Evolutionary conservation across 2,329 filamentous ascomycete species (phyloP).

Genomic region (Colletotrichum brevisporum): DNA sequence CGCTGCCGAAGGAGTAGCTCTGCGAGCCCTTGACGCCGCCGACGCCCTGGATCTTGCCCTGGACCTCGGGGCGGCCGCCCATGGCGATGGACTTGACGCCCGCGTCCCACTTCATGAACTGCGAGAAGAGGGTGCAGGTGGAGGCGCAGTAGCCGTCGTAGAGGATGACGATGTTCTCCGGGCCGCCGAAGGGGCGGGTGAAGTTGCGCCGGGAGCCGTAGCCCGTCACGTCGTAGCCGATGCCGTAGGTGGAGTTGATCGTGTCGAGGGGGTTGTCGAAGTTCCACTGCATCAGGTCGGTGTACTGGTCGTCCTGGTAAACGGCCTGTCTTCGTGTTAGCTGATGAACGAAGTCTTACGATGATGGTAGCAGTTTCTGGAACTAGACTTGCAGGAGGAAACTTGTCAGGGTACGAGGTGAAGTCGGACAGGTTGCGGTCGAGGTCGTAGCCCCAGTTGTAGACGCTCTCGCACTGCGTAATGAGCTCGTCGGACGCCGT

Average conservation of each 20-base stretch:
- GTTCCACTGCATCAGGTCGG: conserved; percentile 65
- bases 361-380: neutral
- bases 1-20: conserved; percentile 49
- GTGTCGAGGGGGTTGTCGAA: conserved; percentile 58
- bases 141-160: conserved; percentile 73
- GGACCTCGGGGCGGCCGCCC: conserved; percentile 39
- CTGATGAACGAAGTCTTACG: no score
- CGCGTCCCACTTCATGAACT: conserved; percentile 26
- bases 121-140: conserved; percentile 60
- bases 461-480: conserved; percentile 53
- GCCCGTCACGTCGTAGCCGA: conserved; percentile 63
- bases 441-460: conserved; percentile 66
- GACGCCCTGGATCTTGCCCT: conserved; percentile 62
- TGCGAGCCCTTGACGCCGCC: conserved; percentile 59
- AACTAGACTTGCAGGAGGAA: conserved; percentile 51
- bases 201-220: conserved; percentile 63
- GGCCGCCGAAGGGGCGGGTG: conserved; percentile 64
- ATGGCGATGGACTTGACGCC: conserved; percentile 29
- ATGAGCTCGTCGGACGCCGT: conserved; percentile 59
- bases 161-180: conserved; percentile 70
- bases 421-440: conserved; percentile 63
- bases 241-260: conserved; percentile 55
- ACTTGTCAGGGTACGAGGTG: conserved; percentile 61
- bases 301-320: conserved; percentile 54
- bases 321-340: neutral